These are phyloP conservation scores for Helianthus tuberosus DNA, from an alignment of 129 eudicot species.

Conservation along the genomic window DNA sequence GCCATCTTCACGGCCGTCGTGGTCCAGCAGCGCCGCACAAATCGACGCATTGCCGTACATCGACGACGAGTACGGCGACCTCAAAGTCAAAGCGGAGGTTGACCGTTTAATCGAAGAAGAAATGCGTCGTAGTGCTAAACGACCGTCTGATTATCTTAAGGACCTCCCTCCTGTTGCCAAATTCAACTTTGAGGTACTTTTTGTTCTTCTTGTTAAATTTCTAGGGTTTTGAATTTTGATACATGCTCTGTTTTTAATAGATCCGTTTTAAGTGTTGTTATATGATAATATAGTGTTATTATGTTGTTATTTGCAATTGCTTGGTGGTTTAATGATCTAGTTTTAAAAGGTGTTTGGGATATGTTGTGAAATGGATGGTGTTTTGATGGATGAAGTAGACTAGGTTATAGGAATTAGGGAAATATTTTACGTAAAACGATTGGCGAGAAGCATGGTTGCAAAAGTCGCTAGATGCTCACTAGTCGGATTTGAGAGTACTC, in stretches of 20 bases:
- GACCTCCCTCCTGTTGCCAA: constrained; percentile 75
- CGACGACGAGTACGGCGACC: constrained; percentile 84
- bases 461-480: no score
- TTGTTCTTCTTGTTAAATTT: constrained; percentile 4
- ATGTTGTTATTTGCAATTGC: background rate
- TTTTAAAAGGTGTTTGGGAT: background rate
- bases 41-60: constrained; percentile 95
- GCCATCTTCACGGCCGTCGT: constrained; percentile 54
- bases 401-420: background rate
- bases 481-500: no score
- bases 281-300: no score
- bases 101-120: constrained; percentile 86
- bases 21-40: constrained; percentile 58
- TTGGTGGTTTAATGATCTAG: background rate
- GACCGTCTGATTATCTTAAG: constrained; percentile 85
- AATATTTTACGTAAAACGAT: no score
- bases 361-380: background rate
- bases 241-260: background rate
- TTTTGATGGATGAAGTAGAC: background rate
- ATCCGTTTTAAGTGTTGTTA: constrained; percentile 6
- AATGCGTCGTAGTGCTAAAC: constrained; percentile 86
- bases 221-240: constrained; percentile 47
- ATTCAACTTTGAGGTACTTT: constrained; percentile 56
- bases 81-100: constrained; percentile 72
- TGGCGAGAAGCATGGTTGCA: background rate